Conservation (phyloP, 2,329 filamentous ascomycete genomes). For the Penicillium glabrum region DNA sequence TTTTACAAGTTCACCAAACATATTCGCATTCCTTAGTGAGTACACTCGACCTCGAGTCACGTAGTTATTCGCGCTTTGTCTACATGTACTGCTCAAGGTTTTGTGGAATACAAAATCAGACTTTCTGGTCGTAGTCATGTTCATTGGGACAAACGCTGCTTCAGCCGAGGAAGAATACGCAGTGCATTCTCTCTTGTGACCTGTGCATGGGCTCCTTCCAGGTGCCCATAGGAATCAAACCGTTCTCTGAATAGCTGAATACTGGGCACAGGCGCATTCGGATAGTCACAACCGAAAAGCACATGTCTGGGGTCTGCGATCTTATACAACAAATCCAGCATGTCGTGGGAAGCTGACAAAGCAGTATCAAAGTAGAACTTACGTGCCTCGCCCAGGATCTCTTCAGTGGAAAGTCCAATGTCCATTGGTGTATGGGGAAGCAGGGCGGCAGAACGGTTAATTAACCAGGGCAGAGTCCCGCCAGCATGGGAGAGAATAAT, state of each 20-base stretch:
- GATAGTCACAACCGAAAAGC: background rate
- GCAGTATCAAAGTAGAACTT: background rate
- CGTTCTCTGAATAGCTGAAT: background rate
- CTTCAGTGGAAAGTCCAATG: background rate
- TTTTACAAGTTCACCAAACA: background rate
- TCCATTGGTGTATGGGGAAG: background rate
- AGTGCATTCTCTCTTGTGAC: background rate
- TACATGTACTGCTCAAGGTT: no score
- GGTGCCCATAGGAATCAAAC: background rate
- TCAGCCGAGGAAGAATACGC: background rate
- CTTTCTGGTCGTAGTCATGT: background rate
- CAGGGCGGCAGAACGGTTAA: slow-evolving; percentile 5
- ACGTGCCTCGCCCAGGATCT: background rate
- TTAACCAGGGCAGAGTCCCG: slow-evolving; percentile 46
- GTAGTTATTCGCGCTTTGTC: no score
- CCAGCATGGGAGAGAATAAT: slow-evolving; percentile 51
- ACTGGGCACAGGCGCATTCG: background rate
- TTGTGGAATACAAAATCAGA: no score
- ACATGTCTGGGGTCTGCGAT: background rate
- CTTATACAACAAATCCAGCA: background rate
- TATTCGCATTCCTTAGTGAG: no score
- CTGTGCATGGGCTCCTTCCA: background rate
- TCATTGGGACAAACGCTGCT: background rate
- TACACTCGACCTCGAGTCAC: no score
- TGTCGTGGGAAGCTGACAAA: background rate